These are phyloP conservation scores for Boletus edulis DNA, from an alignment of 768 basidiomycete species.

Conservation along the genomic window DNA sequence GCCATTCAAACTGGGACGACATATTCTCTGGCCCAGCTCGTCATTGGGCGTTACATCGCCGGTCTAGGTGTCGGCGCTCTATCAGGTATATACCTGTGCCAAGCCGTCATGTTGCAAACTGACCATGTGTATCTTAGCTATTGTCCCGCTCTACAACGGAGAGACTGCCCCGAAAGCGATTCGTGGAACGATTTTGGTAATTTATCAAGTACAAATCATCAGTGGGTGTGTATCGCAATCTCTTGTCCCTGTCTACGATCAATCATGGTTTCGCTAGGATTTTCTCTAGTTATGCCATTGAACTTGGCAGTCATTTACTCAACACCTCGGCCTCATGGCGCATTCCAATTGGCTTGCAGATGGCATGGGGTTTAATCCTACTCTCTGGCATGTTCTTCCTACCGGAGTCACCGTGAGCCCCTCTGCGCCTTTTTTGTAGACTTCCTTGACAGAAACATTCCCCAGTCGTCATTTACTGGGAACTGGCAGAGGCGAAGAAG, in stretches of 20 bases:
- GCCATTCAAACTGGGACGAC: constrained; percentile 68
- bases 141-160: constrained; percentile 72
- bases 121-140: constrained; percentile 32
- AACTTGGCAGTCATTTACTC: constrained; percentile 61
- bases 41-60: constrained; percentile 70
- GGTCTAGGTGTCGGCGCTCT: constrained; percentile 77
- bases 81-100: constrained; percentile 45
- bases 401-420: constrained; percentile 62
- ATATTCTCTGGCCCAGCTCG: constrained; percentile 60
- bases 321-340: constrained; percentile 66
- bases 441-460: background rate
- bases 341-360: constrained; percentile 71
- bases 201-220: constrained; percentile 51
- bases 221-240: constrained; percentile 45
- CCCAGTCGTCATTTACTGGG: constrained; percentile 71
- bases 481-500: constrained; percentile 48
- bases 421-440: background rate
- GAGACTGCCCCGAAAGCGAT: constrained; percentile 38
- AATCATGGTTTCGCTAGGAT: constrained; percentile 39
- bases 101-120: background rate
- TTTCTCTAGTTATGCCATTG: constrained; percentile 44
- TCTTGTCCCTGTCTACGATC: background rate
- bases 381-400: constrained; percentile 71
- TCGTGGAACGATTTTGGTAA: too few relatives aligned
- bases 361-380: constrained; percentile 65